Conservation (phyloP, 805 yeast genomes). For the Wickerhamiella alocasiicola region DNA sequence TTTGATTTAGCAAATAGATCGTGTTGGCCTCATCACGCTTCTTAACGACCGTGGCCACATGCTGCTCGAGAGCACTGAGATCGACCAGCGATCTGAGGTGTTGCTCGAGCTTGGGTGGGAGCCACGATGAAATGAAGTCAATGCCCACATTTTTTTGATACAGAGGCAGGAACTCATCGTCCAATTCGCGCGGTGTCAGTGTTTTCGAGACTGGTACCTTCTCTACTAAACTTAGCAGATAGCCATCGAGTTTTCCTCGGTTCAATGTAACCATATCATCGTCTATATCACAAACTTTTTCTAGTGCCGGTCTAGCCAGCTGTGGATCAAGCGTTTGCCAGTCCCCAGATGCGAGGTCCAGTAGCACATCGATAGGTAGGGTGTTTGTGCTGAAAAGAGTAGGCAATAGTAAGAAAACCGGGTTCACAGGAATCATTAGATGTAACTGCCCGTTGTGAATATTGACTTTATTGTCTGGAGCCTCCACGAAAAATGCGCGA, state of each 20-base stretch:
- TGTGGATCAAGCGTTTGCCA: constrained; percentile 14
- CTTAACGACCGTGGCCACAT: constrained; percentile 12
- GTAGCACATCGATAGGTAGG: constrained; percentile 22
- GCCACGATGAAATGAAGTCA: constrained; percentile 20
- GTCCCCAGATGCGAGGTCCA: constrained; percentile 18
- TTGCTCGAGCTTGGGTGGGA: constrained; percentile 15
- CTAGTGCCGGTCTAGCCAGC: constrained; percentile 10
- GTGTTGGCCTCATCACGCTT: constrained; percentile 10
- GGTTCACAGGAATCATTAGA: constrained; percentile 23
- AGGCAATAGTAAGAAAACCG: constrained; percentile 21
- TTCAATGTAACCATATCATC: constrained; percentile 14
- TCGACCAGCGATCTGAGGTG: constrained; percentile 19
- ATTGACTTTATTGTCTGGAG: constrained; percentile 12
- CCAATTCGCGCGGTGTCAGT: constrained; percentile 6
- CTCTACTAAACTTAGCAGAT: constrained; percentile 15
- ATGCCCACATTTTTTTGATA: constrained; percentile 19
- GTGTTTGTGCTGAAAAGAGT: constrained; percentile 15
- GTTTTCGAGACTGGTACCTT: constrained; percentile 10
- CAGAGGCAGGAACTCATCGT: constrained; percentile 13
- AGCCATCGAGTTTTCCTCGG: constrained; percentile 15
- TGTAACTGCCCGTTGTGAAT: too few relatives aligned
- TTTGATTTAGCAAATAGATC: constrained; percentile 3
- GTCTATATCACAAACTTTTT: constrained; percentile 12
- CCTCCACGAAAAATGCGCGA: not conserved
- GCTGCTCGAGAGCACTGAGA: constrained; percentile 19